These are phyloP conservation scores for Pseudogymnoascus sp. DNA, from an alignment of 2,329 filamentous ascomycete genomes.

Conservation along the genomic window DNA sequence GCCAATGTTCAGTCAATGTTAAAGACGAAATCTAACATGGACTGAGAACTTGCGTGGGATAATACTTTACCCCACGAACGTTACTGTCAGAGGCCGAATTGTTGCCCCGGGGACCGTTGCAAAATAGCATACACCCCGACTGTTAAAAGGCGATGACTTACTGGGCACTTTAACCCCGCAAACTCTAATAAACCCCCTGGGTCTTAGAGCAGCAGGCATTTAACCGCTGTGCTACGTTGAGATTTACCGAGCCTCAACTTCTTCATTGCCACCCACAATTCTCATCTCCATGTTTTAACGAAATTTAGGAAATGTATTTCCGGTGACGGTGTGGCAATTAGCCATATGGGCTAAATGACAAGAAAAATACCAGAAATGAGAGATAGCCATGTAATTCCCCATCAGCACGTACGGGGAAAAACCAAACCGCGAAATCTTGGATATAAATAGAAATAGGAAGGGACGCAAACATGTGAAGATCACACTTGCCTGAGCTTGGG, in stretches of 20 bases:
- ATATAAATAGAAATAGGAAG: neutral
- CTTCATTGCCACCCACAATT: neutral
- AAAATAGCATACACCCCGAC: neutral
- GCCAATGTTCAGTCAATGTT: neutral
- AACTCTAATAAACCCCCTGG: neutral
- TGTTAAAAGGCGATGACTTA: conserved; percentile 2
- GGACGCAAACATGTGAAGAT: neutral
- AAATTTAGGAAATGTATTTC: neutral
- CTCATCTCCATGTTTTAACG: neutral
- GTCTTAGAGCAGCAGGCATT: neutral
- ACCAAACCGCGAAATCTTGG: neutral
- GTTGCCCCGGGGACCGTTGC: neutral
- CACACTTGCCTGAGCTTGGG: neutral
- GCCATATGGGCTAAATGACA: neutral
- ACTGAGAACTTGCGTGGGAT: neutral
- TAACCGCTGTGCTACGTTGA: neutral
- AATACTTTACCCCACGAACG: neutral
- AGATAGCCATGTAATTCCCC: neutral
- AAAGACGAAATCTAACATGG: neutral
- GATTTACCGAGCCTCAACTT: neutral
- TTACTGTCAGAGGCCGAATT: conserved; percentile 2
- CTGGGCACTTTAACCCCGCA: neutral
- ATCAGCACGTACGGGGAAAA: neutral
- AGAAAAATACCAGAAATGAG: neutral
- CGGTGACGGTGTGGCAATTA: neutral